Evolutionary conservation across 768 basidiomycete species (phyloP), one percentile per base, ranked within the genome.

Genomic region (Multifurca ochricompacta): DNA sequence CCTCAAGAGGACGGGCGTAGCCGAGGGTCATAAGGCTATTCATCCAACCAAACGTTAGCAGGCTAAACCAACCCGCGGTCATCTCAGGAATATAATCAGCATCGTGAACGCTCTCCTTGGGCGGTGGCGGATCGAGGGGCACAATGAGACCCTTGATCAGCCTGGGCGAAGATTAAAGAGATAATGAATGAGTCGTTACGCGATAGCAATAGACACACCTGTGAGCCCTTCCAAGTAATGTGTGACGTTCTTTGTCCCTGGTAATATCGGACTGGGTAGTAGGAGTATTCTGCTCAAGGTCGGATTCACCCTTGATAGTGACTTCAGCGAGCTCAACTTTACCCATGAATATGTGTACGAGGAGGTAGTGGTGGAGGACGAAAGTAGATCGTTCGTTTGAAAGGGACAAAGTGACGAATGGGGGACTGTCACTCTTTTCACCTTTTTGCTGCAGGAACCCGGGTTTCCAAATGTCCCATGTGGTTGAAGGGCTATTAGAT

Each of bases 1-100:
- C 81, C 63, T 91, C 85, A 2, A 95, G 75, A 1, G 91, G 87
- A 7, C 91, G 78, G 7, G 80, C 76, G 63, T 91, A 91, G 7
- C 91, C 91, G 10, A 91, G 71, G 9, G 71, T 67, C 58, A 94
- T 75, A 21, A 93, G 68, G 3, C 80, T 77, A 3, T 81, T 82
- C 18, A 93, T 75, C 91, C 91, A 93, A 40, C 68, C 67, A 59
- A 91, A 94, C 30, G 80, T 83, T 3, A 91, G 59, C 5, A 77
- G 64, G 59, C 72, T 77, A 57, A 81, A 75, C 66, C 79, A 76
- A 35, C 74, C 73, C 0, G 89, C 88, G 1, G 74, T 75, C 3
- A 71, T 74, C 61, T 92, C 88, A 0, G 89, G 90, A 3, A 82
- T 80, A 9, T 79, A 59, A 2, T 68, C 65, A 2, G 85, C 77